Percentiles rank a stretch among this genome's conserved stretches.
Conservation (phyloP, 2,329 filamentous ascomycete genomes). For the Endothia cerciana region DNA sequence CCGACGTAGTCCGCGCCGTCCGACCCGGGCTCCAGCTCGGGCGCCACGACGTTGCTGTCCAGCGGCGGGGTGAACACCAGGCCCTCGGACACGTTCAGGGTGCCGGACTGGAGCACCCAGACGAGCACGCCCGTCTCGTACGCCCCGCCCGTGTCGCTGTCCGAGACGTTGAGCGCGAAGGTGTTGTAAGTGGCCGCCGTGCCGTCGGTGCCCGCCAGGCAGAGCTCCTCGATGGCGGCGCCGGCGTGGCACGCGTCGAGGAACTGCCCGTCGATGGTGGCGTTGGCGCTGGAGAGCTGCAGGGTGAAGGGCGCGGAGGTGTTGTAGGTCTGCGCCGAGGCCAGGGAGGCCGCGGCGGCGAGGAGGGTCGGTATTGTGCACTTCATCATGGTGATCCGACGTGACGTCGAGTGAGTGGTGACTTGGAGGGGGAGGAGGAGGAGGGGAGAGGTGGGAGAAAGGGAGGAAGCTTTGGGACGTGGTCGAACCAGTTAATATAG, state of each 20-base stretch:
- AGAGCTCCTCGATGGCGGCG: conserved; percentile 41
- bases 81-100: conserved; percentile 27
- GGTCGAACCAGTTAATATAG: not conserved
- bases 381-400: conserved; percentile 34
- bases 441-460: not conserved
- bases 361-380: conserved; percentile 34
- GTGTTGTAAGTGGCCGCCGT: conserved; percentile 30
- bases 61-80: conserved; percentile 33
- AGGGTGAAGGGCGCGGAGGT: conserved; percentile 41
- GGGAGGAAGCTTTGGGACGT: not conserved
- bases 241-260: conserved; percentile 40
- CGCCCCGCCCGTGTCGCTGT: conserved; percentile 18
- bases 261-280: conserved; percentile 39
- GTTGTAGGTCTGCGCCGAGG: conserved; percentile 37
- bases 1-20: conserved; percentile 31
- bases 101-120: conserved; percentile 37
- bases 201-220: conserved; percentile 32
- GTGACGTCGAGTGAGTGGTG: conserved; percentile 9
- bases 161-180: conserved; percentile 43
- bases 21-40: conserved; percentile 34
- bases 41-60: conserved; percentile 39
- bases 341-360: conserved; percentile 36
- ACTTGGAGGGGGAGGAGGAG: not conserved
- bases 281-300: conserved; percentile 35
- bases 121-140: conserved; percentile 35